These are phyloP conservation scores for Coprinopsis strossmayeri DNA, from an alignment of 768 basidiomycete species.

Conservation along the genomic window DNA sequence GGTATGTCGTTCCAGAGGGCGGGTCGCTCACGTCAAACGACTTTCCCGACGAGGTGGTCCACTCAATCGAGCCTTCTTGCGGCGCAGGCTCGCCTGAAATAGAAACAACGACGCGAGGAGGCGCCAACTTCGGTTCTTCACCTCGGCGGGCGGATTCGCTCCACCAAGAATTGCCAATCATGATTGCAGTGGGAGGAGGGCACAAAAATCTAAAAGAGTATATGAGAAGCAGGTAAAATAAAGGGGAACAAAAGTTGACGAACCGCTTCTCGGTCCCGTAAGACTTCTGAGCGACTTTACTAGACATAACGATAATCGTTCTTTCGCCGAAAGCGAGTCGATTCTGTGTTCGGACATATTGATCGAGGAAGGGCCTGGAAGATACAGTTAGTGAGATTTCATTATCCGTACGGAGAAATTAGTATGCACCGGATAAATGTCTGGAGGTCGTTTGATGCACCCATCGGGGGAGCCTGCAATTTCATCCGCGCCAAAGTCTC, in stretches of 20 bases:
- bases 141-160: slow-evolving; percentile 69
- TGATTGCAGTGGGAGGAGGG: slow-evolving; percentile 87
- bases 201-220: slow-evolving; percentile 66
- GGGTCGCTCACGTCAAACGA: slow-evolving; percentile 76
- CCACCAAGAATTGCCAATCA: slow-evolving; percentile 97
- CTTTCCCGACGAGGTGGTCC: slow-evolving; percentile 82
- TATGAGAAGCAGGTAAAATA: slow-evolving; percentile 9
- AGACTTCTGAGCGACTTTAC: slow-evolving; percentile 94
- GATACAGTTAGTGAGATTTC: slow-evolving; percentile 3
- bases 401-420: slow-evolving; percentile 3
- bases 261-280: slow-evolving; percentile 95
- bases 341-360: slow-evolving; percentile 80
- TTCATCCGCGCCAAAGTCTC: slow-evolving; percentile 61
- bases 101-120: slow-evolving; percentile 80
- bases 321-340: slow-evolving; percentile 88
- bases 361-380: slow-evolving; percentile 70
- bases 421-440: slow-evolving; percentile 67
- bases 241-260: slow-evolving; percentile 13
- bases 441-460: slow-evolving; percentile 65
- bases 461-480: slow-evolving; percentile 51
- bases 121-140: slow-evolving; percentile 66
- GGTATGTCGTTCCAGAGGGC: slow-evolving; percentile 78
- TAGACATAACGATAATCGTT: slow-evolving; percentile 95
- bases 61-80: slow-evolving; percentile 80
- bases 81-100: slow-evolving; percentile 88